phyloP scores from a whole-genome alignment of 192 early-diverging fungal genomes.

The Dispira parvispora region DNA sequence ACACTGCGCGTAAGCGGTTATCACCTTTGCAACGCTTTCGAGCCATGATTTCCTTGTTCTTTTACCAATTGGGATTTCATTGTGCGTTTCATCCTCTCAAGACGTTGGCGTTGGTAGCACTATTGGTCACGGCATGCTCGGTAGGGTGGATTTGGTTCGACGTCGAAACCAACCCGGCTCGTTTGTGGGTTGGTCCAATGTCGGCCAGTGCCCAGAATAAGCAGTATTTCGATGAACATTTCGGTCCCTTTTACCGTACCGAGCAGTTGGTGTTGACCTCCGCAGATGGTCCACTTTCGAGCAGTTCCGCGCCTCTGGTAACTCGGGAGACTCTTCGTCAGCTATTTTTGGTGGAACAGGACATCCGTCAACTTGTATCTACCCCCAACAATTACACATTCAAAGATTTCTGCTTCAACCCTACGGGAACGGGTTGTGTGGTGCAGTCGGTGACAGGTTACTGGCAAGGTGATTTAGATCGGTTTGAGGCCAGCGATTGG shows the following conservation, averaged over 20 bases:
- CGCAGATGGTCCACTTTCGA: conserved; percentile 12
- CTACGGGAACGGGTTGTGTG: conserved; percentile 37
- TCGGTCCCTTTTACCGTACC: conserved; percentile 50
- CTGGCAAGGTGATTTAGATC: conserved; percentile 32
- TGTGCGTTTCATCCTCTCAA: conserved; percentile 36
- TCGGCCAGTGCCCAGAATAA: conserved; percentile 34
- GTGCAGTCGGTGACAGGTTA: conserved; percentile 48
- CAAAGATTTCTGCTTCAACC: conserved; percentile 39
- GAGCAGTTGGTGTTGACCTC: conserved; percentile 37
- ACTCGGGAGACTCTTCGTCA: conserved; percentile 22
- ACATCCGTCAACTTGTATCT: conserved; percentile 24
- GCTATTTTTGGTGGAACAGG: conserved; percentile 31
- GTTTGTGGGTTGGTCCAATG: conserved; percentile 41
- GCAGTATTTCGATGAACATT: conserved; percentile 38
- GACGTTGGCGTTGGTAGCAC: conserved; percentile 23
- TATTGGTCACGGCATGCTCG: conserved; percentile 31
- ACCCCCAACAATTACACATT: conserved; percentile 21
- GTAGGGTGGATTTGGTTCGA: conserved; percentile 35
- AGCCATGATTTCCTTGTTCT: conserved; percentile 16
- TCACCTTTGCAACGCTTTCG: conserved; percentile 23
- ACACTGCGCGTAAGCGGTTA: conserved; percentile 27
- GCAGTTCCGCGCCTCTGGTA: conserved; percentile 19
- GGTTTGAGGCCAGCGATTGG: conserved; percentile 28
- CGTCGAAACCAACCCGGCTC: conserved; percentile 35
- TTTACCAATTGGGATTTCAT: conserved; percentile 36